Conservation (phyloP, 192 early-diverging fungal species). For the Podila minutissima region DNA sequence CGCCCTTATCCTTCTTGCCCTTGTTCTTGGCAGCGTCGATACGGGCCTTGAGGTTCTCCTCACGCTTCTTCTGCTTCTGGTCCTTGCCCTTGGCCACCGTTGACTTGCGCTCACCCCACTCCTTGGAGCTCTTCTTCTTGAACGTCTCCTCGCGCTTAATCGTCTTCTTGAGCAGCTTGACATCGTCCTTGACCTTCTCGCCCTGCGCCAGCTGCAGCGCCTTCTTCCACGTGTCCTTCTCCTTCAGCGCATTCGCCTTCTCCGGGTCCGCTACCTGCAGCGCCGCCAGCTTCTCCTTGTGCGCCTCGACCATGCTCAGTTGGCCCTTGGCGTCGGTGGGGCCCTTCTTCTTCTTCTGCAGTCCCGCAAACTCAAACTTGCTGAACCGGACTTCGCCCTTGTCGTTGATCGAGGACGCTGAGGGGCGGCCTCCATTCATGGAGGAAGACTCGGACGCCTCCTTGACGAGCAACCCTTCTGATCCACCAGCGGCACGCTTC, state of each 20-base stretch:
- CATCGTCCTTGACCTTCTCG: conserved; percentile 93
- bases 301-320: conserved; percentile 75
- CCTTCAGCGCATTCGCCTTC: conserved; percentile 71
- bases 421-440: conserved; percentile 27
- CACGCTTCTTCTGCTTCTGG: conserved; percentile 80
- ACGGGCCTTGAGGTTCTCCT: conserved; percentile 87
- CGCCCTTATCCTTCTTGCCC: conserved; percentile 57
- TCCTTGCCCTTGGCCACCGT: conserved; percentile 68
- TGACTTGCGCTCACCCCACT: conserved; percentile 84
- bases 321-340: conserved; percentile 68
- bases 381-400: conserved; percentile 71
- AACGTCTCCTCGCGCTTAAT: conserved; percentile 84
- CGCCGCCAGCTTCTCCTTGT: conserved; percentile 82
- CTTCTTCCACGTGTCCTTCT: conserved; percentile 87
- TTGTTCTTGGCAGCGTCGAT: conserved; percentile 83
- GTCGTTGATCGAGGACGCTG: conserved; percentile 57
- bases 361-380: conserved; percentile 72
- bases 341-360: conserved; percentile 73
- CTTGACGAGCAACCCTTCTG: conserved; percentile 61
- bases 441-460: conserved; percentile 9
- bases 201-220: conserved; percentile 83
- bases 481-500: conserved; percentile 57
- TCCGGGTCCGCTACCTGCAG: conserved; percentile 70
- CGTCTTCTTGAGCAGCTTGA: conserved; percentile 90
- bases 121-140: conserved; percentile 86